Base-by-base conservation (phyloP, 139 green algal species). In the Chlorella sorokiniana region DNA sequence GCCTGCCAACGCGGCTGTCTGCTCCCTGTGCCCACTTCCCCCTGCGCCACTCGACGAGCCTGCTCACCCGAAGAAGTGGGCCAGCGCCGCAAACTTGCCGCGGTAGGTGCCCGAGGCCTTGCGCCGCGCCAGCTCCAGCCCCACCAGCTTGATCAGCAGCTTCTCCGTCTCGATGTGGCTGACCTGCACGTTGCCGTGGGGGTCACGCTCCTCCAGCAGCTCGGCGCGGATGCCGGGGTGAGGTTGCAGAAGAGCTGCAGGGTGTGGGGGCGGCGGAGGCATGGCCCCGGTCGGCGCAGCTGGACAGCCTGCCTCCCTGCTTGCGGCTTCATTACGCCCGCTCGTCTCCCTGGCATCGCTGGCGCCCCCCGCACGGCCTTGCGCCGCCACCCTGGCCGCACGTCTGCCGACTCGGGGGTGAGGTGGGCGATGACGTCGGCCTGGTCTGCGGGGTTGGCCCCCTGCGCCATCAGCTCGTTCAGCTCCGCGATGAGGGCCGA, bases 131-230 rank as follows among this genome's bases (percentile, higher is more conserved):
- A 89, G 67, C 78, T 90, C 84, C 29, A 51, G 27, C 25, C 76
- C 65, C 31, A 91, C 84, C 81, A 91, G 44, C 67, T 65, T 52
- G 44, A 90, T 85, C 42, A 94, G 52, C 72, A 94, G 88, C 75
- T 89, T 85, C 88, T 94, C 91, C 9, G 88, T 94, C 83, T 88
- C 71, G 59, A 85, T 85, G 78, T 85, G 78, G 1, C 69, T 63
- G 35, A 75, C 76, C 72, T 91, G 88, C 67, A 92, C 84, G 79
- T 94, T 94, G 69, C 91, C 91, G 63, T 94, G 90, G 5, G 91
- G 90, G 82, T 94, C 91, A 1, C 90, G 69, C 31, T 92, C 88
- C 73, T 87, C 81, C 69, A 94, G 80, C 71, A 94, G 85, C 84
- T 93, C 65, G 52, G 68, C 33, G 42, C 83, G 76, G 38, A 94